A percentile compares a stretch with the other conserved stretches of the same genome.
These are phyloP conservation scores for Penicillium occitanis DNA, from an alignment of 2,329 filamentous ascomycete species.

Conservation along the genomic window DNA sequence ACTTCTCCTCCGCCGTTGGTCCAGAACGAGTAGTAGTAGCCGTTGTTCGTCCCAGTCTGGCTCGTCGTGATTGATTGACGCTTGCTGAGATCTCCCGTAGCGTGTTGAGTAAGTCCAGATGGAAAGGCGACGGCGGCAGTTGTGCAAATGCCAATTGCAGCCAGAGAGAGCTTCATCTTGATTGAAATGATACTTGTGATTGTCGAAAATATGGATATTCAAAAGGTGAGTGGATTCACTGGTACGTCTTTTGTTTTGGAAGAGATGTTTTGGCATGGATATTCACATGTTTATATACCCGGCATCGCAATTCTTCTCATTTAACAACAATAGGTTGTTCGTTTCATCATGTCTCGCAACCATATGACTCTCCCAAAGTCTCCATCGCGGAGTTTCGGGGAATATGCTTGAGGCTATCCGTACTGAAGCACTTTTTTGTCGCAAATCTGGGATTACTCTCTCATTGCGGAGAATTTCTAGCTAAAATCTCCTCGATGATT, in stretches of 20 bases:
- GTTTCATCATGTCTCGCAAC: neutral
- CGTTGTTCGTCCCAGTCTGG: slow-evolving; percentile 6
- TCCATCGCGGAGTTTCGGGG: neutral
- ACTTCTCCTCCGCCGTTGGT: slow-evolving; percentile 32
- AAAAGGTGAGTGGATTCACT: neutral
- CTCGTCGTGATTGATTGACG: slow-evolving; percentile 13
- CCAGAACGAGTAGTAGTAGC: slow-evolving; percentile 21
- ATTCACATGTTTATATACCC: neutral
- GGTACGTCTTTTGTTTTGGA: neutral
- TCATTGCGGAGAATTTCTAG: neutral
- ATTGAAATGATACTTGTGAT: neutral
- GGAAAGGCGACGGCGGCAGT: neutral
- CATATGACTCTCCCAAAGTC: neutral
- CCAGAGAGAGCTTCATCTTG: neutral
- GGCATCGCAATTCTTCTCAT: neutral
- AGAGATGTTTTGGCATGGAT: neutral
- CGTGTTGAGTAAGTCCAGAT: neutral
- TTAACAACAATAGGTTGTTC: neutral
- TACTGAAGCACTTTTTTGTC: neutral
- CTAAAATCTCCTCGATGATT: neutral
- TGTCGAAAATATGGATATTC: no score
- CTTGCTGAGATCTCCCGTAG: neutral
- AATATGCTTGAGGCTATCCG: neutral
- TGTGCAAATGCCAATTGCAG: neutral
- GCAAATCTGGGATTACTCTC: neutral